A percentile compares a stretch with the other conserved stretches of the same genome.
Evolutionary conservation across 2,329 filamentous ascomycete species (phyloP).

Genomic region (Exophiala phaeomuriformis): DNA sequence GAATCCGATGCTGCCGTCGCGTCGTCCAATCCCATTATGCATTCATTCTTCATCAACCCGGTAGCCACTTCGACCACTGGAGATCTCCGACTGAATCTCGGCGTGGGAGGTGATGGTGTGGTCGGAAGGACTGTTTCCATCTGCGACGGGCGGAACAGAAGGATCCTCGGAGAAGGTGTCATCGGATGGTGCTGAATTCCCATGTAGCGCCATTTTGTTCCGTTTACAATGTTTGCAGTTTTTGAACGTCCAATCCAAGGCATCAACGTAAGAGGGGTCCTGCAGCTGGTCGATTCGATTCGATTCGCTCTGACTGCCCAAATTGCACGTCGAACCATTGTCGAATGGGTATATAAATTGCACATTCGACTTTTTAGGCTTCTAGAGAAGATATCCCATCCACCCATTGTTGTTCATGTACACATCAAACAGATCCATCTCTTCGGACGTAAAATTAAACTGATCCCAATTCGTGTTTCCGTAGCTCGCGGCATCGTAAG

Average conservation of each 20-base stretch:
- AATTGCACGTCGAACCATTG: too few species aligned
- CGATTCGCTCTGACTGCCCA: too few species aligned
- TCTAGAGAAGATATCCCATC: constrained; percentile 24
- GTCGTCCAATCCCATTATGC: constrained; percentile 20
- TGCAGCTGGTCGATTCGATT: too few species aligned
- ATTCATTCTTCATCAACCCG: constrained; percentile 20
- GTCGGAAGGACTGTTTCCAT: constrained; percentile 25
- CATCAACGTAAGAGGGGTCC: too few species aligned
- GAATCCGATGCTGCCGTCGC: constrained; percentile 2
- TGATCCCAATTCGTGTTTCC: constrained; percentile 25
- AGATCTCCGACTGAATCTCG: constrained; percentile 19
- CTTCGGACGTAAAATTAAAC: constrained; percentile 21
- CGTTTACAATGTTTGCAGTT: not conserved
- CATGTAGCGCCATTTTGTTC: not conserved
- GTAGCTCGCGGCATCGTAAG: constrained; percentile 22
- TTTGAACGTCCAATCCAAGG: too few species aligned
- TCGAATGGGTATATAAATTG: too few species aligned
- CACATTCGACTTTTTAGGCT: too few species aligned
- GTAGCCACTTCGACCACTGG: not conserved
- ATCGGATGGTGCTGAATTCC: constrained; percentile 23
- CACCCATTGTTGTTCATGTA: constrained; percentile 24
- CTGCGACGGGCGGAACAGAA: constrained; percentile 8
- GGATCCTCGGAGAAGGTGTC: constrained; percentile 22
- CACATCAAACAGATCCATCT: constrained; percentile 23
- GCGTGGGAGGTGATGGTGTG: constrained; percentile 25